phyloP scores from a whole-genome alignment of 306 rosid genomes.

The Alnus rubra region DNA sequence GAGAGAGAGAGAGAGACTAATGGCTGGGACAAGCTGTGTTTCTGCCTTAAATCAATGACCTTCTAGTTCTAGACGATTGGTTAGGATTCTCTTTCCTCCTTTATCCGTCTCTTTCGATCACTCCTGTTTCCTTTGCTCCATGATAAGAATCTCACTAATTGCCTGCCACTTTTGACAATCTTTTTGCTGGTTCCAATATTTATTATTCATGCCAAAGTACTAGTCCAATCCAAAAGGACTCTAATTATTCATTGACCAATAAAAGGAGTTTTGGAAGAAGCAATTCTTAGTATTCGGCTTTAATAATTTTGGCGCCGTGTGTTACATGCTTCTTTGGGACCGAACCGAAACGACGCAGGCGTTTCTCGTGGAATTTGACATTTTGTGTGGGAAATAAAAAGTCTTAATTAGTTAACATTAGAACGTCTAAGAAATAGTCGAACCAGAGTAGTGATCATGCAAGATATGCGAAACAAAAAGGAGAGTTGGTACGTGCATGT shows the following conservation, averaged over 20 bases:
- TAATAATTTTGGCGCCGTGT: background rate
- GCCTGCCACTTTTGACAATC: background rate
- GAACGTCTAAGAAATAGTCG: background rate
- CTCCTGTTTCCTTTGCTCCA: no score
- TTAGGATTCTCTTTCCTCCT: background rate
- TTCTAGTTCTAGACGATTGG: background rate
- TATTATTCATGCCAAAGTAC: background rate
- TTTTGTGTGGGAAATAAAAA: background rate
- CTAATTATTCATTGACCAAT: no score
- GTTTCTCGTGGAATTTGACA: slow-evolving; percentile 31
- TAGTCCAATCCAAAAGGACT: no score
- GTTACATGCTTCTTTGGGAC: background rate
- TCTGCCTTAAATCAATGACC: background rate
- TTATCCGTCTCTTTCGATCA: background rate
- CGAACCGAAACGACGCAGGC: background rate
- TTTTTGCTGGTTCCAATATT: background rate
- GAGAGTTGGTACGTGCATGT: no score
- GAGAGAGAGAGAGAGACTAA: slow-evolving; percentile 2
- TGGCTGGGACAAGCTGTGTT: background rate
- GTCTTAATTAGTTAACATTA: background rate
- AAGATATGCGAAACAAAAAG: no score
- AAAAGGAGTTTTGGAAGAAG: no score
- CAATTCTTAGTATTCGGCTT: no score
- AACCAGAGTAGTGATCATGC: no score
- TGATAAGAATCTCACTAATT: background rate